These are phyloP conservation scores for Fonsecaea nubica DNA, from an alignment of 2,329 filamentous ascomycete species.

Conservation along the genomic window DNA sequence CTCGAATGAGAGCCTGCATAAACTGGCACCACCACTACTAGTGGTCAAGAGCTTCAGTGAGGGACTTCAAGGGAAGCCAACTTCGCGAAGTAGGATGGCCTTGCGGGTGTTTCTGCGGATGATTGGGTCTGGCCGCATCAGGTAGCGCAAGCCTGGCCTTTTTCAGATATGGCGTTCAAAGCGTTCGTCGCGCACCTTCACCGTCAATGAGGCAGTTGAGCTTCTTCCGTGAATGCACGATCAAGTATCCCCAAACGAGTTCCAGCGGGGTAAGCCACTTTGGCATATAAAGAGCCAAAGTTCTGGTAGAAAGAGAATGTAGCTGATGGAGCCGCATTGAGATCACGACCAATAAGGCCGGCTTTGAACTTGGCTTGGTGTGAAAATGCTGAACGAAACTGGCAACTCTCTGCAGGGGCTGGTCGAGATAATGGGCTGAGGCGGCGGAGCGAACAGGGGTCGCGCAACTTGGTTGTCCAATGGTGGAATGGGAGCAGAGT, in stretches of 20 bases:
- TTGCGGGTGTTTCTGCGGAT: not conserved
- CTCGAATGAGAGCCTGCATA: not conserved
- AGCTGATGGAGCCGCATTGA: not conserved
- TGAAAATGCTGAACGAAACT: not conserved
- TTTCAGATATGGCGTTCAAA: not conserved
- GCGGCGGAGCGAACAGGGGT: slow-evolving; percentile 1
- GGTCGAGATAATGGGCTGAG: not conserved
- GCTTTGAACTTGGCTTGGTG: not conserved
- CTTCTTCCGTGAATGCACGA: not conserved
- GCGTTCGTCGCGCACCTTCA: not conserved
- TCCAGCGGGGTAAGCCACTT: not conserved
- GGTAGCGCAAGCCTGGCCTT: not conserved
- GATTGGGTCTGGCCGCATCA: not conserved
- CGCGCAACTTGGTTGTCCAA: not conserved
- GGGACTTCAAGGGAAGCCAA: not conserved
- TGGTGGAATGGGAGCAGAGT: not conserved
- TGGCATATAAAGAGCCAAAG: not conserved
- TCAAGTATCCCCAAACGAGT: not conserved
- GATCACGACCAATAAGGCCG: not conserved
- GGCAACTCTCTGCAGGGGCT: slow-evolving; percentile 11
- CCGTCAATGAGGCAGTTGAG: not conserved
- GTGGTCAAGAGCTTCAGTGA: not conserved
- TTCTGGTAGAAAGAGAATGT: not conserved
- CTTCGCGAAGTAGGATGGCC: not conserved
- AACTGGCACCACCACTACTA: not conserved